A percentile compares a stretch with the other conserved stretches of the same genome.
phyloP scores from a whole-genome alignment of 495 filamentous ascomycete species.

The Aspergillus haitiensis region DNA sequence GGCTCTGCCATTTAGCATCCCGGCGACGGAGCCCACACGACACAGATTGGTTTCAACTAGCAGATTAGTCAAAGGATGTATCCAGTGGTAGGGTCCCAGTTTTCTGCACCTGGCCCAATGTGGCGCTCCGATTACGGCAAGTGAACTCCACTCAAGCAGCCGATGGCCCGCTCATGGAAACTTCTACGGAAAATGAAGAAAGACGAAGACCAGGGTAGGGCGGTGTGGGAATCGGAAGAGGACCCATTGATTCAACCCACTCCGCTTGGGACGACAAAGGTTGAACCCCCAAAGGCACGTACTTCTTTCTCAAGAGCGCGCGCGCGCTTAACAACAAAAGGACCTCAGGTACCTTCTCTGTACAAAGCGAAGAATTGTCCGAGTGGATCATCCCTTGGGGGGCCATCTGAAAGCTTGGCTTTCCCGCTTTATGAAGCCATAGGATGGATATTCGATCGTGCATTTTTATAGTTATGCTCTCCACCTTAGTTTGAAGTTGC shows the following conservation, averaged over 20 bases:
- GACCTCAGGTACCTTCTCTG: constrained; percentile 12
- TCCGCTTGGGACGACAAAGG: background rate
- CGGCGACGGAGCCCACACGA: background rate
- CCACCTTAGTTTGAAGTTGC: constrained; percentile 1
- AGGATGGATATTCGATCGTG: background rate
- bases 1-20: constrained; percentile 3
- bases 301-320: constrained; percentile 7
- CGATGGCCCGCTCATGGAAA: constrained; percentile 33
- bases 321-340: constrained; percentile 16
- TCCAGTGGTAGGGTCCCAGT: constrained; percentile 14
- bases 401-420: constrained; percentile 27
- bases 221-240: constrained; percentile 10
- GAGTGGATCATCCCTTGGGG: constrained; percentile 22
- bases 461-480: background rate
- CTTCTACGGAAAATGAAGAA: constrained; percentile 25
- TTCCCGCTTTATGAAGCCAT: constrained; percentile 9
- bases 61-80: constrained; percentile 11
- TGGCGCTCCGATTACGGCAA: constrained; percentile 33
- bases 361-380: constrained; percentile 21
- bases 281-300: background rate
- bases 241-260: background rate
- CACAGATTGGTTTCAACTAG: constrained; percentile 2
- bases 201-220: constrained; percentile 7
- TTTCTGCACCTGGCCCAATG: constrained; percentile 30
- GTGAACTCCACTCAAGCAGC: constrained; percentile 22